Evolutionary conservation across 768 basidiomycete species (phyloP).

Genomic region (Serpula lacrymans): DNA sequence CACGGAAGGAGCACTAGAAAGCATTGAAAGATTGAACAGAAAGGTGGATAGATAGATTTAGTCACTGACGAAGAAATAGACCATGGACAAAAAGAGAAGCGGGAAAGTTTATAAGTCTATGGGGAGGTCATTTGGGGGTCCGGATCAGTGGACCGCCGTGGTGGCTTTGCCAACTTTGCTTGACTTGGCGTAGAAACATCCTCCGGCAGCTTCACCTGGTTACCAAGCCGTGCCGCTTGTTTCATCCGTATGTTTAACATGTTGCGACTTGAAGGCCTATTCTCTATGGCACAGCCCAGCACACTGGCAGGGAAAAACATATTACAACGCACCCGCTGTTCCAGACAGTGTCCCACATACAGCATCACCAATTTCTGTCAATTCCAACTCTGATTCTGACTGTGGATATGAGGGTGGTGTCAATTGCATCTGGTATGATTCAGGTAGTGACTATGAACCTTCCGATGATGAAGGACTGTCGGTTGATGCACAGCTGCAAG

Average conservation of each 20-base stretch:
- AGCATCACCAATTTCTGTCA: too few relatives aligned
- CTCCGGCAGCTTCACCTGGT: too few relatives aligned
- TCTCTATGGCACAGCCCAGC: too few relatives aligned
- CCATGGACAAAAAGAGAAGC: slow-evolving; percentile 1
- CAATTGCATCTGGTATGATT: background rate
- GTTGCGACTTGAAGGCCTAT: too few relatives aligned
- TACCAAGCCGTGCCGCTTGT: too few relatives aligned
- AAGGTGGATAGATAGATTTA: slow-evolving; percentile 12
- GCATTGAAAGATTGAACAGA: slow-evolving; percentile 5
- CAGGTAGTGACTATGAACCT: too few relatives aligned
- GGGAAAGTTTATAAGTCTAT: slow-evolving; percentile 8
- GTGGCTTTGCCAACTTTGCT: slow-evolving; percentile 22
- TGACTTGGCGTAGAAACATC: slow-evolving; percentile 11
- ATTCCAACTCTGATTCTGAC: background rate
- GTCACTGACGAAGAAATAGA: slow-evolving; percentile 12
- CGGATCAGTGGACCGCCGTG: slow-evolving; percentile 23
- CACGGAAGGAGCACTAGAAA: slow-evolving; percentile 6
- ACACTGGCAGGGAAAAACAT: too few relatives aligned
- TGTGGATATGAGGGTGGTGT: background rate
- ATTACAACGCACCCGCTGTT: too few relatives aligned
- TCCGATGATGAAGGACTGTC: background rate
- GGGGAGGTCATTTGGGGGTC: slow-evolving; percentile 8
- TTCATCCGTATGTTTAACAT: too few relatives aligned
- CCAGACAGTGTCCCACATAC: too few relatives aligned
- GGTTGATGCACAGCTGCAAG: too few relatives aligned